Evolutionary conservation across 257 asterid genomes (phyloP), one percentile per base, ranked within the genome.

Genomic region (Solanum piurae): DNA sequence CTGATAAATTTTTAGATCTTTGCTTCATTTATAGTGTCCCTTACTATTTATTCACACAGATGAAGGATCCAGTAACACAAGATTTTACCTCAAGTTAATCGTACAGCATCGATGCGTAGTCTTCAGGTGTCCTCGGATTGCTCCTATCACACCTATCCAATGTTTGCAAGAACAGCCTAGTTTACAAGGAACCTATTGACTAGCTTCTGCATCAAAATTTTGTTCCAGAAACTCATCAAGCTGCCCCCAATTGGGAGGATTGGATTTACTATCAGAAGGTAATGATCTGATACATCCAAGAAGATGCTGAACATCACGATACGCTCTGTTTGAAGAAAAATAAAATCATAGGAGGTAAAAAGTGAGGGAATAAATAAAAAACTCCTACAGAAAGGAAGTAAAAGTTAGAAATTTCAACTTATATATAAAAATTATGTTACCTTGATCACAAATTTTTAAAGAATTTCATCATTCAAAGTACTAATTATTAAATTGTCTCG

Each of bases 221-320:
- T 91, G 92, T 36, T 76, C 91, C 89, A 96, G 88, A 91, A 93
- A 94, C 90, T 93, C 98, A 92, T 97, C 99, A 58, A 97, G 99
- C 40, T 87, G 94, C 87, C 99, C 99, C 96, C 96, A 92, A 86
- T 97, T 97, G 79, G 90, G 94, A 9, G 93, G 93, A 84, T 85
- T 88, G 60, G 98, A 91, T 91, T 93, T 89, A 89, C 93, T 93
- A 71, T 94, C 97, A 88, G 98, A 93, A 74, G 99, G 99, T 87
- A 97, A 89, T 11, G 99, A 92, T 92, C 99, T 92, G 94, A 97
- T 97, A 93, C 98, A 94, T 88, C 94, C 98, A 86, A 97, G 98
- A 84, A 97, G 88, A 87, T 94, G 96, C 93, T 95, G 93, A 87
- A 96, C 86, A 77, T 97, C 99, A 27, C 93, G 92, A 49, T 90